phyloP scores from a whole-genome alignment of 2,329 filamentous ascomycete genomes.

The Stagonosporopsis tanaceti region DNA sequence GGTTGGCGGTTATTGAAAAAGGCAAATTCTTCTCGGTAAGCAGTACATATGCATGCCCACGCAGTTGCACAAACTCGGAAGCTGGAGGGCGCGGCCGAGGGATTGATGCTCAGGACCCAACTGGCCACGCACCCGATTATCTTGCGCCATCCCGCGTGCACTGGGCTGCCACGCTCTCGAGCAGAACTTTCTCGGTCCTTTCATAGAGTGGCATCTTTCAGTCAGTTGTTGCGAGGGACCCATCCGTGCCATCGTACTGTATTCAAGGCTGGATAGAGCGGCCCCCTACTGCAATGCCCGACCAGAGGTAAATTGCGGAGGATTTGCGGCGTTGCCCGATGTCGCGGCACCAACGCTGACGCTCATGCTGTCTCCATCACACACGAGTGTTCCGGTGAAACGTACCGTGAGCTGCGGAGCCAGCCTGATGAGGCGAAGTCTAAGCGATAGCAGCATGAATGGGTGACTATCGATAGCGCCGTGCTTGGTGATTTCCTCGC shows the following conservation, averaged over 20 bases:
- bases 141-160: conserved; percentile 11
- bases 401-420: conserved; percentile 13
- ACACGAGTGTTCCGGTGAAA: conserved; percentile 17
- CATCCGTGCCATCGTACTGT: too few species aligned
- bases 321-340: conserved; percentile 7
- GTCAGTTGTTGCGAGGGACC: not conserved
- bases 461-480: conserved; percentile 4
- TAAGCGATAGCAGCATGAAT: conserved; percentile 17
- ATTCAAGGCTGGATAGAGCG: not conserved
- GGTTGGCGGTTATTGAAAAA: conserved; percentile 1
- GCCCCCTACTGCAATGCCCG: not conserved
- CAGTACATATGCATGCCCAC: conserved; percentile 5
- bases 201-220: not conserved
- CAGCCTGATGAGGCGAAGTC: conserved; percentile 14
- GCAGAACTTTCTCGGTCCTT: not conserved
- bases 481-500: not conserved
- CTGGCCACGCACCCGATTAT: conserved; percentile 5
- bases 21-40: conserved; percentile 1
- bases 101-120: conserved; percentile 15
- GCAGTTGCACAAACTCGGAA: conserved; percentile 29
- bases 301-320: conserved; percentile 2
- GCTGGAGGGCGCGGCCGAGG: conserved; percentile 24
- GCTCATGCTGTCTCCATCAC: conserved; percentile 19
- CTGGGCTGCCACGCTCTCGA: not conserved
- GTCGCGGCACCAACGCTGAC: conserved; percentile 9